Percentiles rank a stretch among this genome's conserved stretches.
These are phyloP conservation scores for Nakazawaea molendinolei DNA, from an alignment of 805 yeast genomes.

Conservation along the genomic window DNA sequence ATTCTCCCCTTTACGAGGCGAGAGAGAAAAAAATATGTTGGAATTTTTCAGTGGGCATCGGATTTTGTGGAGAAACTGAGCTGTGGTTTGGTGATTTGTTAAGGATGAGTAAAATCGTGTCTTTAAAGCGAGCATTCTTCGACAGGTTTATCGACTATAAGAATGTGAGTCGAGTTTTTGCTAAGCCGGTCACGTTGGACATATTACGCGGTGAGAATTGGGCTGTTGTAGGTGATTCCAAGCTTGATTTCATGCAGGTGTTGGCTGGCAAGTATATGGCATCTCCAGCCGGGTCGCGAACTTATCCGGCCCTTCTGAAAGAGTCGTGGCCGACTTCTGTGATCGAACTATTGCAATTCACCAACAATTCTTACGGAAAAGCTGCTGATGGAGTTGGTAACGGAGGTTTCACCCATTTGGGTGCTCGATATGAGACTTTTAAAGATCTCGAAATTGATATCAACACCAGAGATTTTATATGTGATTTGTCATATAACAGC, in stretches of 20 bases:
- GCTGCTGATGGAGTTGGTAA: conserved; percentile 25
- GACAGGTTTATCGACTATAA: conserved; percentile 2
- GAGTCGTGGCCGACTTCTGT: conserved; percentile 39
- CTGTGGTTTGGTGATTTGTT: background rate
- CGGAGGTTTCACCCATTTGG: conserved; percentile 60
- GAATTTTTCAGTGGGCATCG: too few relatives aligned
- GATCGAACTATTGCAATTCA: conserved; percentile 30
- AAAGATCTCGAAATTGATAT: conserved; percentile 75
- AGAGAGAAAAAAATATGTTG: too few relatives aligned
- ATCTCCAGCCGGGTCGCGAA: conserved; percentile 45
- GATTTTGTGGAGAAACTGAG: too few relatives aligned
- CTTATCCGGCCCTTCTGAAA: conserved; percentile 45
- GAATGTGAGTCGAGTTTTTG: conserved; percentile 23
- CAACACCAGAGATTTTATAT: conserved; percentile 54
- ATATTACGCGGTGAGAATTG: conserved; percentile 35
- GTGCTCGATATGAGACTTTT: conserved; percentile 84
- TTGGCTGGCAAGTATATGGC: conserved; percentile 50
- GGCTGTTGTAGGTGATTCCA: conserved; percentile 44
- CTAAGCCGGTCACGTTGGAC: conserved; percentile 32
- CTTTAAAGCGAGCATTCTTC: conserved; percentile 2
- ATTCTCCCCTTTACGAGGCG: background rate
- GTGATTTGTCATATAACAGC: conserved; percentile 45
- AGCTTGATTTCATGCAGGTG: conserved; percentile 26
- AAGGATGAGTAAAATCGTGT: background rate
- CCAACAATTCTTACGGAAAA: conserved; percentile 28